Percentiles rank a stretch among this genome's conserved stretches.
phyloP scores from a whole-genome alignment of 2,329 filamentous ascomycete species.

The Talaromyces rugulosus region DNA sequence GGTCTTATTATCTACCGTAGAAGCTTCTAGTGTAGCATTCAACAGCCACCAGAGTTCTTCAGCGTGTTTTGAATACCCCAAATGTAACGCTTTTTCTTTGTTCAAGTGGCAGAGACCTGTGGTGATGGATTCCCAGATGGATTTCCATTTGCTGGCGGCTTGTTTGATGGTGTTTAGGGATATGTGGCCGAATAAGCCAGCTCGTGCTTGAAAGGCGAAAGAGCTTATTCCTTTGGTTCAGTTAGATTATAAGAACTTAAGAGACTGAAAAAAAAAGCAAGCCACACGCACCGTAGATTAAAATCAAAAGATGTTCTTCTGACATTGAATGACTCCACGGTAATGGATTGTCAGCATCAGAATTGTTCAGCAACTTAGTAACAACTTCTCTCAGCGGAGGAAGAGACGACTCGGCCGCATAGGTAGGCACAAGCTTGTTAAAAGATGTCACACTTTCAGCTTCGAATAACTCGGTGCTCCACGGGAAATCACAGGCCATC shows the following conservation, averaged over 20 bases:
- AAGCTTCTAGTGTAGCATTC: conserved; percentile 22
- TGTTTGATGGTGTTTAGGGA: conserved; percentile 22
- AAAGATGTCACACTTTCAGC: conserved; percentile 24
- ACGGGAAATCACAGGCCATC: conserved; percentile 28
- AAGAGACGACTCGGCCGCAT: conserved; percentile 15
- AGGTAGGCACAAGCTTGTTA: conserved; percentile 15
- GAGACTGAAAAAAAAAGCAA: neutral
- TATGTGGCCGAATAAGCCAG: conserved; percentile 23
- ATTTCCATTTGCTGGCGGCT: conserved; percentile 26
- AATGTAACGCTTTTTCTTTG: conserved; percentile 20
- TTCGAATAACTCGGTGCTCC: conserved; percentile 27
- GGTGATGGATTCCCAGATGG: conserved; percentile 21
- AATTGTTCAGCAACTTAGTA: conserved; percentile 20
- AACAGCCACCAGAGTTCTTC: conserved; percentile 29
- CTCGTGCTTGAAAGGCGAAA: conserved; percentile 25
- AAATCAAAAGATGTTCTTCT: conserved; percentile 25
- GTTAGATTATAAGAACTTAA: neutral
- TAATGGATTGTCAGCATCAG: conserved; percentile 12
- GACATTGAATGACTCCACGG: conserved; percentile 24
- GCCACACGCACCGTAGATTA: conserved; percentile 25
- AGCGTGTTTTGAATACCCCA: conserved; percentile 29
- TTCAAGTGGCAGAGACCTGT: conserved; percentile 7
- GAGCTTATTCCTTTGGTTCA: conserved; percentile 24
- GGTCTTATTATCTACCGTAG: conserved; percentile 11
- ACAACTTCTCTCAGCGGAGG: conserved; percentile 23